Conservation (phyloP, 345 rosid species). For the Sisymbrium altissimum region DNA sequence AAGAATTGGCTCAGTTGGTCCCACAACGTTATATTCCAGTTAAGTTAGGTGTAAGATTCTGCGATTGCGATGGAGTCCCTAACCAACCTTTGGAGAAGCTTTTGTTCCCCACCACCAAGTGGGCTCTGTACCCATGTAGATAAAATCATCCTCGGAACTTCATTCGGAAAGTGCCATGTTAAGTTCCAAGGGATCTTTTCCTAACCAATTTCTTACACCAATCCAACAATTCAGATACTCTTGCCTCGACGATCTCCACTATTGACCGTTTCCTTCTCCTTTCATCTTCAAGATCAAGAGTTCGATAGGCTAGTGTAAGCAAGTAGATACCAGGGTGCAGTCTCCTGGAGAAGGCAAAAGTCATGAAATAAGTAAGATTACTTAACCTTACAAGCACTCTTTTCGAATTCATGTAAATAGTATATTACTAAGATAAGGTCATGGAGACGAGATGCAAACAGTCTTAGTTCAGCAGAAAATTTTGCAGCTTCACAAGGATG, state of each 20-base stretch:
- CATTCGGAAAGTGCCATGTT: background rate
- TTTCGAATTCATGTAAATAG: background rate
- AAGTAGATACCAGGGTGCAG: slow-evolving; percentile 92
- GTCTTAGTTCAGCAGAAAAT: background rate
- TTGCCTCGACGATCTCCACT: slow-evolving; percentile 40
- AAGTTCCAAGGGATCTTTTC: slow-evolving; percentile 14
- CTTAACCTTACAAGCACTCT: too few relatives aligned
- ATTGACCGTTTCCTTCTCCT: slow-evolving; percentile 57
- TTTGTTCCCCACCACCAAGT: background rate
- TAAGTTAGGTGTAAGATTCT: too few relatives aligned
- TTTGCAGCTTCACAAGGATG: background rate
- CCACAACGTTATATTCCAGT: background rate
- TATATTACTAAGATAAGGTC: background rate
- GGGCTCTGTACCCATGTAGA: background rate
- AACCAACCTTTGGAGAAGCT: slow-evolving; percentile 3
- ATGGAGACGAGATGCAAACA: background rate
- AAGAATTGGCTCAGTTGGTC: too few relatives aligned
- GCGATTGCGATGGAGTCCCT: too few relatives aligned
- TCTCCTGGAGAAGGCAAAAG: slow-evolving; percentile 54
- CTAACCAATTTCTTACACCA: slow-evolving; percentile 70
- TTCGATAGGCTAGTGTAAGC: slow-evolving; percentile 82
- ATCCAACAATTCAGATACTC: slow-evolving; percentile 43
- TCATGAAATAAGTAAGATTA: slow-evolving; percentile 4
- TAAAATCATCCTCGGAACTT: background rate
- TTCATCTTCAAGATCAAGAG: slow-evolving; percentile 85